phyloP scores from a whole-genome alignment of 139 green algal species.

The Coelastrella sp. region DNA sequence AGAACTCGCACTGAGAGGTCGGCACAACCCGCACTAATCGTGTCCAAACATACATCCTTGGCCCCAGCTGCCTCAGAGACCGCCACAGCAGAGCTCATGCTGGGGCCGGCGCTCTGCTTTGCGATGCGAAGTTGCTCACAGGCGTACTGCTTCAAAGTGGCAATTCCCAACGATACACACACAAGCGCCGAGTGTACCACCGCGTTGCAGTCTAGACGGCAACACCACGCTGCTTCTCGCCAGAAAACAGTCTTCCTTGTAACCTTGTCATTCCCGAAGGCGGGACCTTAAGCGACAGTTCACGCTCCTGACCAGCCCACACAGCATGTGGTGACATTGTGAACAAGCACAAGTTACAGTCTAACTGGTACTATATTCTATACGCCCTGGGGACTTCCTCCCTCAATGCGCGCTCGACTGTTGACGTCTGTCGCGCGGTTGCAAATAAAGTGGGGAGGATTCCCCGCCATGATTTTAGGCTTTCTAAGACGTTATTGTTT shows the following conservation, averaged over 20 bases:
- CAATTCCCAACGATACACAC: background rate
- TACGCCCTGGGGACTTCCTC: too few relatives aligned
- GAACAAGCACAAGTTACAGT: too few relatives aligned
- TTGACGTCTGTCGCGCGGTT: too few relatives aligned
- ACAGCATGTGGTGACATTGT: background rate
- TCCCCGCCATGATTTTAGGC: too few relatives aligned
- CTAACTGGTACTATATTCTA: too few relatives aligned
- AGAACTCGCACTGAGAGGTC: slow-evolving; percentile 2
- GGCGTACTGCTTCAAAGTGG: background rate
- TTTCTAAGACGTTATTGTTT: too few relatives aligned
- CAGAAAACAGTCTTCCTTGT: background rate
- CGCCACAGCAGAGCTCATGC: background rate
- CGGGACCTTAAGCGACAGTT: background rate
- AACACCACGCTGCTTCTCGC: background rate
- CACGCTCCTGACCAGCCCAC: background rate
- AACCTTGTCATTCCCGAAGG: background rate
- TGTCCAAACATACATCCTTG: background rate
- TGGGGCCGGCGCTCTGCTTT: background rate
- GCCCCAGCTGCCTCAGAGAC: background rate
- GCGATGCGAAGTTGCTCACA: background rate
- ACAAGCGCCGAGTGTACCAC: background rate
- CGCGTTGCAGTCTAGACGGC: background rate
- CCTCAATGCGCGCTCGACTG: too few relatives aligned
- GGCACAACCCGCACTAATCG: background rate
- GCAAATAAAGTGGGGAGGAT: too few relatives aligned